phyloP scores from a whole-genome alignment of 2,329 filamentous ascomycete species.

The Daldinia sp. region DNA sequence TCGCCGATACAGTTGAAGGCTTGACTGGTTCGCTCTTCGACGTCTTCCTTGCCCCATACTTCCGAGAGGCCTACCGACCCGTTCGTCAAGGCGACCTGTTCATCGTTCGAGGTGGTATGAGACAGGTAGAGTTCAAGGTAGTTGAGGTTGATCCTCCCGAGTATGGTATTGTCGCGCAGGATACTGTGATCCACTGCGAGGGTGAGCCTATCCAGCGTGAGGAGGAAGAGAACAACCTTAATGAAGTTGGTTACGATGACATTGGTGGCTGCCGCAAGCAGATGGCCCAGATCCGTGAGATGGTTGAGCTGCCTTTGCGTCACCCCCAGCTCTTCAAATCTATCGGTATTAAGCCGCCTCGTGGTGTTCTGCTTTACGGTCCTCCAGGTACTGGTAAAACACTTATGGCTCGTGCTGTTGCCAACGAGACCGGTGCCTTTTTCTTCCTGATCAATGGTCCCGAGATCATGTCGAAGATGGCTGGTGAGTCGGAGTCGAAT shows the following conservation, averaged over 20 bases:
- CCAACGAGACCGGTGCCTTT: conserved; percentile 98
- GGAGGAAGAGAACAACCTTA: conserved; percentile 98
- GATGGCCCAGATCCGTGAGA: conserved; percentile 99
- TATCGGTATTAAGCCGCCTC: conserved; percentile 99
- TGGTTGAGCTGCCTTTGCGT: conserved; percentile 95
- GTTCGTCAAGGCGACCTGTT: conserved; percentile 98
- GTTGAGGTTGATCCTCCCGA: conserved; percentile 98
- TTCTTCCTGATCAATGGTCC: conserved; percentile 99
- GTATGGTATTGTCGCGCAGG: conserved; percentile 98
- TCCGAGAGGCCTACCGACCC: conserved; percentile 98
- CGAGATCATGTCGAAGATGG: conserved; percentile 99
- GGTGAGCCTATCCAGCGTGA: conserved; percentile 96
- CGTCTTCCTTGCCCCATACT: conserved; percentile 98
- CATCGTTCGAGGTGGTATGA: conserved; percentile 97
- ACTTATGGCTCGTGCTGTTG: conserved; percentile 97
- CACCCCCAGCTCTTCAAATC: conserved; percentile 99
- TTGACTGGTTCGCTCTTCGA: conserved; percentile 98
- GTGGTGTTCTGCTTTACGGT: conserved; percentile 95
- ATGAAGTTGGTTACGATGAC: conserved; percentile 98
- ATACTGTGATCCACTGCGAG: conserved; percentile 99
- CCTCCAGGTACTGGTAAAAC: conserved; percentile 99
- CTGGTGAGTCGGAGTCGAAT: conserved; percentile 98
- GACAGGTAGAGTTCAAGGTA: conserved; percentile 99
- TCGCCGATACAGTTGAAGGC: conserved; percentile 97
- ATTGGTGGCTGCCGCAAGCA: conserved; percentile 99